Evolutionary conservation across 2,329 filamentous ascomycete genomes (phyloP), one percentile per base, ranked within the genome.

Genomic region (Lecanicillium sp.): DNA sequence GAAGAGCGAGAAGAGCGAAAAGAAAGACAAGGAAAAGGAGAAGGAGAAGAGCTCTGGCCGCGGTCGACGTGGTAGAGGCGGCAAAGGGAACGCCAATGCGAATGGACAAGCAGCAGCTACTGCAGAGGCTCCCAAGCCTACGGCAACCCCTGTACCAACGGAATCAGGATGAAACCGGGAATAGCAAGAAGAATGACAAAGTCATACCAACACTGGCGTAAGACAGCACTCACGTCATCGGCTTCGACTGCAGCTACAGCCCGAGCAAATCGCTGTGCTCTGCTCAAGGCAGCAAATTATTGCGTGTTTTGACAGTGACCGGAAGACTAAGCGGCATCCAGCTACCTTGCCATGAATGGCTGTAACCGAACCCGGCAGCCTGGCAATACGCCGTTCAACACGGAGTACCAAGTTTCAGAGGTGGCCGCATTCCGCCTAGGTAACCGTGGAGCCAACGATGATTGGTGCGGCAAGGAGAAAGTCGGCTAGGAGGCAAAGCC

Each of bases 31-130:
- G 33, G 31, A 29, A 17, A 31, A 47, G 31, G 44, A 47, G n/a
- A 34, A 51, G 3, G 56, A 60, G 38, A 60, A 60, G 45, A 37
- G 40, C 22, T 25, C 22, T 18, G 45, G 56, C 15, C 54, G 55
- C 30, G 57, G 56, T 13, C 53, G 59, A 45, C 56, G 57, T 14
- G 58, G 54, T 29, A 49, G 58, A 30, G 57, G 57, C 12, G 40
- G 37, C 30, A 57, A 54, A 33, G 47, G 45, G 11, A 54, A 51
- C 25, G 33, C 18, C 11, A 39, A 33, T 9, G 41, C 43, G 0
- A 45, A 42, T 36, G 25, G 40, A 25, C 39, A 38, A 17, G 37
- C 41, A 10, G 17, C 36, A 27, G 37, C 22, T 40, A 43, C 15
- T 15, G 22, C 28, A 6, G 17, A 27, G 13, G 20, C 39, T 22